These are phyloP conservation scores for Madurella mycetomatis DNA, from an alignment of 2,329 filamentous ascomycete species.

Conservation along the genomic window DNA sequence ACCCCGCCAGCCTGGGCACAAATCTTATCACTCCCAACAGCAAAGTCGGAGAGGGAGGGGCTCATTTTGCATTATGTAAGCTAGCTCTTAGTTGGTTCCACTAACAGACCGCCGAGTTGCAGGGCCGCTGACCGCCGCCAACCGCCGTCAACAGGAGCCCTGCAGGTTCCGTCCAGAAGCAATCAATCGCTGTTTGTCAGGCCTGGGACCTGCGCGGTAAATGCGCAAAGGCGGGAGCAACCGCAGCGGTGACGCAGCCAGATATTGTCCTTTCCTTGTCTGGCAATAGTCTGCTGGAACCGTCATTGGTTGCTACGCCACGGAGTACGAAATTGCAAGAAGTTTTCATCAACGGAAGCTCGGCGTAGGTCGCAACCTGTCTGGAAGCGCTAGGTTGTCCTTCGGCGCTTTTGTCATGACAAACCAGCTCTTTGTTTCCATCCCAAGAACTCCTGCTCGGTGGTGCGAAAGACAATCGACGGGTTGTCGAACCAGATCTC, in stretches of 20 bases:
- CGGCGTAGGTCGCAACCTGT: too few relatives aligned
- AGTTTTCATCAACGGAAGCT: too few relatives aligned
- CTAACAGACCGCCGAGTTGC: slow-evolving; percentile 10
- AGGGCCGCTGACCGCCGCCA: not conserved
- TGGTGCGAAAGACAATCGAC: too few relatives aligned
- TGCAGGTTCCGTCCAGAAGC: not conserved
- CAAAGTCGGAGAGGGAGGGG: slow-evolving; percentile 1
- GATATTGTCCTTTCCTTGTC: not conserved
- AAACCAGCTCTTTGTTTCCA: too few relatives aligned
- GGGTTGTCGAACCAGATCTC: not conserved
- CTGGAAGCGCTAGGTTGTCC: too few relatives aligned
- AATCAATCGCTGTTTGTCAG: not conserved
- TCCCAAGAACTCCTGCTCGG: too few relatives aligned
- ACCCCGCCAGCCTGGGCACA: slow-evolving; percentile 16
- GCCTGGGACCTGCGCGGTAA: not conserved
- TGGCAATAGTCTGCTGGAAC: not conserved
- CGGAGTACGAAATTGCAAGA: too few relatives aligned
- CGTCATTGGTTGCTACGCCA: too few relatives aligned
- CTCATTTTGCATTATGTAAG: slow-evolving; percentile 16
- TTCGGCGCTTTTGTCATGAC: too few relatives aligned
- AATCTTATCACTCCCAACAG: slow-evolving; percentile 6
- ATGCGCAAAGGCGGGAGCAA: not conserved
- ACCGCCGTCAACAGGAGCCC: not conserved
- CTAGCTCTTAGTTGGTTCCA: not conserved
- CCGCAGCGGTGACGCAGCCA: not conserved